phyloP scores from a whole-genome alignment of 495 filamentous ascomycete species.

The Xylaria telfairii region DNA sequence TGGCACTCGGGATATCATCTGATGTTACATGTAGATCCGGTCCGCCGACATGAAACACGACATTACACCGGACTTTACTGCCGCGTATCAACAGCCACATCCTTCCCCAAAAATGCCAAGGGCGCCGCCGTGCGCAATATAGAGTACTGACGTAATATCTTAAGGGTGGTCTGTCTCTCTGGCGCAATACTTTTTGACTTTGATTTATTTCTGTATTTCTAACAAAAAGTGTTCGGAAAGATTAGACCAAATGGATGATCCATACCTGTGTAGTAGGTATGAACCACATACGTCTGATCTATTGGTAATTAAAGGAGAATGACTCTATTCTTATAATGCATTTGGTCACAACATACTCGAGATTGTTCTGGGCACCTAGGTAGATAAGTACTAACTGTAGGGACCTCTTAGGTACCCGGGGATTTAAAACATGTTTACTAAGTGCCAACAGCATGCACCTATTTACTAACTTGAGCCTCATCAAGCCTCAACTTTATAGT shows the following conservation, averaged over 20 bases:
- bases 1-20: slow-evolving; percentile 14
- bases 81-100: slow-evolving; percentile 11
- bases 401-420: background rate
- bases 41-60: slow-evolving; percentile 18
- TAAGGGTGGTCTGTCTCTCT: background rate
- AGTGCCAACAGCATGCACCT: no score
- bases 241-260: no score
- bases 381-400: background rate
- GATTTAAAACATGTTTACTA: background rate
- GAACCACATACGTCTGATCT: no score
- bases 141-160: slow-evolving; percentile 4
- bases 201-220: no score
- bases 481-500: background rate
- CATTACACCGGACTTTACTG: slow-evolving; percentile 13
- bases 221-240: no score
- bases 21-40: slow-evolving; percentile 17
- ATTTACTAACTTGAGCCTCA: no score
- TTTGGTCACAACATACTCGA: no score
- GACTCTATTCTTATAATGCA: no score
- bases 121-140: background rate
- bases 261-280: no score
- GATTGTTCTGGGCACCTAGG: background rate
- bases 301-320: no score
- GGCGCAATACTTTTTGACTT: no score
- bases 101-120: background rate